phyloP scores from a whole-genome alignment of 345 rosid species.

The Populus deltoides region DNA sequence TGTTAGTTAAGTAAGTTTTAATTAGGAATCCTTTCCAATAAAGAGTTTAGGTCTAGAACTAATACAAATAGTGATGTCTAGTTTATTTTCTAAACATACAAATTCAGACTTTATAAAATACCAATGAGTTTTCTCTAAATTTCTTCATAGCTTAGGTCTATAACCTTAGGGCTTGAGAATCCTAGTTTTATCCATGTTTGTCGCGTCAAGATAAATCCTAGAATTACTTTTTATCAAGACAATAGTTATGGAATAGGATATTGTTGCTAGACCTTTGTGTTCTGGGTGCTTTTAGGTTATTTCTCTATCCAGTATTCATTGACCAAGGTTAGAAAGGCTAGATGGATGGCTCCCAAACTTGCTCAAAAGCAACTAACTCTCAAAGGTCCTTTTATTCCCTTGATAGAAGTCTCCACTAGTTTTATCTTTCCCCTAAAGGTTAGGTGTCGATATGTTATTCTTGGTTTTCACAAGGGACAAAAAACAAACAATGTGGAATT shows the following conservation, averaged over 20 bases:
- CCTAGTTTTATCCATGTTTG: too few species aligned
- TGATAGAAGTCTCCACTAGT: not conserved
- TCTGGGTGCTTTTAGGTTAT: not conserved
- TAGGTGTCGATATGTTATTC: not conserved
- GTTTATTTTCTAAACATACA: too few species aligned
- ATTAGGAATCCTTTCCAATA: too few species aligned
- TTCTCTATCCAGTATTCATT: not conserved
- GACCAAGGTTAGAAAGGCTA: not conserved
- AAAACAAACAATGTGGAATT: not conserved
- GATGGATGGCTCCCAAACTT: not conserved
- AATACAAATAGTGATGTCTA: too few species aligned
- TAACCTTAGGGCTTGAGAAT: too few species aligned
- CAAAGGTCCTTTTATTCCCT: not conserved
- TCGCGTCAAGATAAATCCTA: not conserved
- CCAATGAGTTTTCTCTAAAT: too few species aligned
- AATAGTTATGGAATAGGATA: not conserved
- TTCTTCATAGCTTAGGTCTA: too few species aligned
- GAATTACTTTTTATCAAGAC: not conserved
- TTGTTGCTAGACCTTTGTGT: not conserved
- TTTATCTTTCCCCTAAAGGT: not conserved
- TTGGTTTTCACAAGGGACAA: not conserved
- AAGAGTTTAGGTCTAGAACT: too few species aligned
- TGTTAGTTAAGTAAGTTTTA: too few species aligned
- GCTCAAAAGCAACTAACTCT: not conserved
- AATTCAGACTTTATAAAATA: too few species aligned